These are phyloP conservation scores for Penicillium bialowiezense DNA, from an alignment of 495 filamentous ascomycete species.

Conservation along the genomic window DNA sequence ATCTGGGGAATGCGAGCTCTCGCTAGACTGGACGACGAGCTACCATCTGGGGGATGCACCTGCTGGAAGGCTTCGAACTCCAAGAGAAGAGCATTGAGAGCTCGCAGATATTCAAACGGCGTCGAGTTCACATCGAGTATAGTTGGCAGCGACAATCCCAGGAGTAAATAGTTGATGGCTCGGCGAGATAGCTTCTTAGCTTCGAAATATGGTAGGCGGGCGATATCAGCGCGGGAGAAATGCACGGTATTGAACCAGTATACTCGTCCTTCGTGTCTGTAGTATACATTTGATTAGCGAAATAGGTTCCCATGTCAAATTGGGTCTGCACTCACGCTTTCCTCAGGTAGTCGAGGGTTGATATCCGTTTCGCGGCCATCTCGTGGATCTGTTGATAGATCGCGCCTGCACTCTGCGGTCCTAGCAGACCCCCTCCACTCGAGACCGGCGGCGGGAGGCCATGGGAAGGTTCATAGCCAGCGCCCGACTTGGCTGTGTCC, in stretches of 20 bases:
- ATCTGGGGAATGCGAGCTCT: conserved; percentile 80
- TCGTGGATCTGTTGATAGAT: conserved; percentile 88
- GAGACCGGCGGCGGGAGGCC: conserved; percentile 27
- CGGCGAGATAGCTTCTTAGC: conserved; percentile 74
- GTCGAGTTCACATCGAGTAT: conserved; percentile 82
- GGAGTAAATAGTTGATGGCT: conserved; percentile 88
- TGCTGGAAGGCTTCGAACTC: conserved; percentile 94
- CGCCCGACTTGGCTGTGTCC: conserved; percentile 36
- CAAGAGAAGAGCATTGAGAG: conserved; percentile 77
- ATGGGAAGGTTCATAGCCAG: conserved; percentile 27
- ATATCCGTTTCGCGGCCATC: conserved; percentile 85
- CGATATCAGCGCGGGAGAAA: conserved; percentile 79
- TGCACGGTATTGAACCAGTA: conserved; percentile 98
- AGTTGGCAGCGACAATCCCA: conserved; percentile 85
- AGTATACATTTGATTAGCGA: background rate
- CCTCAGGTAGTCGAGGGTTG: conserved; percentile 89
- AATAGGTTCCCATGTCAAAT: background rate
- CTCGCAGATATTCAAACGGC: conserved; percentile 78
- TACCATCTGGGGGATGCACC: conserved; percentile 74
- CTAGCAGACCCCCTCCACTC: conserved; percentile 36
- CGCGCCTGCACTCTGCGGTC: conserved; percentile 60
- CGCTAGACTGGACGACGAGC: conserved; percentile 65
- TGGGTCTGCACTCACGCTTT: conserved; percentile 66
- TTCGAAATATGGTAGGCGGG: conserved; percentile 82
- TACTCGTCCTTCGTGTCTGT: conserved; percentile 83